These are phyloP conservation scores for Hebeloma cylindrosporum DNA, from an alignment of 768 basidiomycete species.

Conservation along the genomic window DNA sequence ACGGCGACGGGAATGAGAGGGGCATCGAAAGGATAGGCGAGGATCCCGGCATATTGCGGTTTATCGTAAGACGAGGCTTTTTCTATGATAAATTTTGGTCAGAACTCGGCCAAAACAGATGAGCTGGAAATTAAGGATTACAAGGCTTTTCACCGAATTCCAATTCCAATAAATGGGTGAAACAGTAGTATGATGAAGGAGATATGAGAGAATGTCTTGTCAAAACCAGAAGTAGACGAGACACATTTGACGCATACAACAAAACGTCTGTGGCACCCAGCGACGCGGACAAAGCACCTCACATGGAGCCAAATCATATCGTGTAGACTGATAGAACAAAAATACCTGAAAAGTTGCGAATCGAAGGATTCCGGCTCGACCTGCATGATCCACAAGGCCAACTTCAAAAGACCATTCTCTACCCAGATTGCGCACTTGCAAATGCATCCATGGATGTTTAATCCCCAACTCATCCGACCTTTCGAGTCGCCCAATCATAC, in stretches of 20 bases:
- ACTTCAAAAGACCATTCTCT: constrained; percentile 76
- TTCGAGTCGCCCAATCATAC: constrained; percentile 9
- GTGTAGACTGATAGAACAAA: constrained; percentile 8
- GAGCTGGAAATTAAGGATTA: not conserved
- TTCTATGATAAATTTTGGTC: constrained; percentile 39
- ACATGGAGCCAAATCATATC: not conserved
- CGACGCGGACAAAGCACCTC: not conserved
- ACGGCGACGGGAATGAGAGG: constrained; percentile 56
- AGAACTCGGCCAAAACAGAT: not conserved
- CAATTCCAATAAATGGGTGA: no score
- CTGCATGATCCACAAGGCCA: constrained; percentile 64
- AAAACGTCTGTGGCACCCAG: no score
- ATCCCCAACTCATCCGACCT: constrained; percentile 46
- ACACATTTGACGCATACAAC: no score
- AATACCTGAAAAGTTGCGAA: constrained; percentile 82
- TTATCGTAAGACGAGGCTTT: constrained; percentile 49
- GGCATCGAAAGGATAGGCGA: constrained; percentile 71
- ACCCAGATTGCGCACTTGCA: constrained; percentile 70
- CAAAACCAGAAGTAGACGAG: no score
- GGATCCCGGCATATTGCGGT: constrained; percentile 26
- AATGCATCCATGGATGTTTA: constrained; percentile 71
- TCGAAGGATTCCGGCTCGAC: constrained; percentile 59
- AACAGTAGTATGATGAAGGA: no score
- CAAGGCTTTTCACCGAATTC: not conserved
- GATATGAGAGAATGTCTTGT: no score